Evolutionary conservation across 2,329 filamentous ascomycete genomes (phyloP).

Genomic region (Penicillium sp.): DNA sequence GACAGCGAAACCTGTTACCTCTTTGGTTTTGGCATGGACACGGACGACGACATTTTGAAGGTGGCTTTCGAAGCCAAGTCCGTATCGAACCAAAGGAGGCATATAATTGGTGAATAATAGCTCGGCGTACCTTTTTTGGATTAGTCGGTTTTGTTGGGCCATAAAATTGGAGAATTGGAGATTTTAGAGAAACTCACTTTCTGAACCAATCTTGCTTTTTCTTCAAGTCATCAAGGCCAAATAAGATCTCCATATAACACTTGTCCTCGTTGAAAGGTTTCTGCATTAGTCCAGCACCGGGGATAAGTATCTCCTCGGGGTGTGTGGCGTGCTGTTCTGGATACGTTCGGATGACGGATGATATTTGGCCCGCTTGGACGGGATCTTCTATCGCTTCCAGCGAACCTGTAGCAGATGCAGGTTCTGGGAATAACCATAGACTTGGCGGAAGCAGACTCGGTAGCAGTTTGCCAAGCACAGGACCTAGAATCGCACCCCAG

Average conservation of each 20-base stretch:
- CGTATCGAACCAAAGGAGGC: conserved; percentile 19
- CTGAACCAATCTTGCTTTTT: conserved; percentile 24
- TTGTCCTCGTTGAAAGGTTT: conserved; percentile 5
- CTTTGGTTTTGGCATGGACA: conserved; percentile 15
- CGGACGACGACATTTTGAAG: conserved; percentile 24
- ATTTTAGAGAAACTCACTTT: background rate
- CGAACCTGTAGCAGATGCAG: too few relatives aligned
- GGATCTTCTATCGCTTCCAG: too few relatives aligned
- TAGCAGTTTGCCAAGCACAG: too few relatives aligned
- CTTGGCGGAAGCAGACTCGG: too few relatives aligned
- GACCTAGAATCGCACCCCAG: too few relatives aligned
- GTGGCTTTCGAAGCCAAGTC: conserved; percentile 52
- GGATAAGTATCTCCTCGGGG: background rate
- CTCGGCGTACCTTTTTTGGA: background rate
- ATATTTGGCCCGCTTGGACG: too few relatives aligned
- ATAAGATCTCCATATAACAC: conserved; percentile 22
- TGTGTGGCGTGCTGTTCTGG: background rate
- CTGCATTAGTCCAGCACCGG: conserved; percentile 4
- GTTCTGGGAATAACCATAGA: too few relatives aligned
- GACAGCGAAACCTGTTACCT: conserved; percentile 24
- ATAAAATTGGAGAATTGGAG: background rate
- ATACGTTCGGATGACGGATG: too few relatives aligned
- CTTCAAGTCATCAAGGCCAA: conserved; percentile 10
- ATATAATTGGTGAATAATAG: conserved; percentile 17
- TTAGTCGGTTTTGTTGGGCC: background rate